phyloP scores from a whole-genome alignment of 306 rosid species.

The Vigna nakashimae region DNA sequence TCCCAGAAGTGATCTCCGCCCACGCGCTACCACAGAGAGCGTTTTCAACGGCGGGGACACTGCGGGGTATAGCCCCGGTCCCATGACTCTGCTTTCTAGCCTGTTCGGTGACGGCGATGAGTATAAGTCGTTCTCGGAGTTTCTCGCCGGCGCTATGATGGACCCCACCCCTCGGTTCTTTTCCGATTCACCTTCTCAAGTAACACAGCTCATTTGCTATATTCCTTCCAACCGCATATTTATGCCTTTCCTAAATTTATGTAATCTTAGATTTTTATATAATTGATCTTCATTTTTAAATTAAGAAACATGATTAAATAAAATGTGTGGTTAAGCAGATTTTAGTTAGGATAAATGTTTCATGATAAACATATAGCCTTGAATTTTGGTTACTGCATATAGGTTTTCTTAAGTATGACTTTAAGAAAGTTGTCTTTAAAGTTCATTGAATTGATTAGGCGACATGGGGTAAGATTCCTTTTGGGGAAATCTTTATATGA shows the following conservation, averaged over 20 bases:
- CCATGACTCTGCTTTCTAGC: constrained; percentile 79
- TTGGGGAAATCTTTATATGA: background rate
- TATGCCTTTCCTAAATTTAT: background rate
- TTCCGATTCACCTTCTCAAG: constrained; percentile 53
- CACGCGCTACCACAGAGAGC: constrained; percentile 59
- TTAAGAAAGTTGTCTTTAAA: constrained; percentile 1
- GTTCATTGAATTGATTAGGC: background rate
- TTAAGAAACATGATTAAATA: background rate
- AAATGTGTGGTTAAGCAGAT: background rate
- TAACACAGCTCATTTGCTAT: background rate
- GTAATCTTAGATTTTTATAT: background rate
- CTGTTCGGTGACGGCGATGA: constrained; percentile 74
- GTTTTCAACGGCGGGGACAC: constrained; percentile 50
- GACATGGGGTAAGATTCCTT: background rate
- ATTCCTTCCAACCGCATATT: background rate
- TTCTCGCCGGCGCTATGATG: constrained; percentile 70
- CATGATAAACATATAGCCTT: background rate
- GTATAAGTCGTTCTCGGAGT: constrained; percentile 82
- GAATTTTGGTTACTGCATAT: background rate
- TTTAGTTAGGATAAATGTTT: background rate
- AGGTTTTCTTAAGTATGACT: background rate
- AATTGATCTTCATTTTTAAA: background rate
- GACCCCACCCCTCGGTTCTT: constrained; percentile 40
- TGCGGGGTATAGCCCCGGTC: constrained; percentile 74
- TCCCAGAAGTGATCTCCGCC: constrained; percentile 55